phyloP scores from a whole-genome alignment of 805 yeast genomes.

The Wickerhamiella spandovensis region DNA sequence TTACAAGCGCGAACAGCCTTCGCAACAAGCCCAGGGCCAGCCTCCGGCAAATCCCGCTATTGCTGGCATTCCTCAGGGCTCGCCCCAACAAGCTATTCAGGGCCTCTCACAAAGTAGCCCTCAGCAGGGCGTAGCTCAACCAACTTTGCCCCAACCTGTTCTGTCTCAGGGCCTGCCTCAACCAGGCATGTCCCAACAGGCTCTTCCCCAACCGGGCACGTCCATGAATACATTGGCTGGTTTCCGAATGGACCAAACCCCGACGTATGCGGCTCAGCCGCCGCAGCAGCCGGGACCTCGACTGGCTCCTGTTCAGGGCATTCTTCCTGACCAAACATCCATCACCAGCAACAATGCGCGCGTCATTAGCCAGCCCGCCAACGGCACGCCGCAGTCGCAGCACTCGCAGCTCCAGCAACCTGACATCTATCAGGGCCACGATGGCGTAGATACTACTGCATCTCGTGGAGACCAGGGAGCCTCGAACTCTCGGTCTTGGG shows the following conservation, averaged over 20 bases:
- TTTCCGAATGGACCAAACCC: no score
- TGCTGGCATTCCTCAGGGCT: neutral
- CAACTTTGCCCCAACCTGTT: no score
- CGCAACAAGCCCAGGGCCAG: neutral
- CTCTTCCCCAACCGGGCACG: no score
- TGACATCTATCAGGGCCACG: neutral
- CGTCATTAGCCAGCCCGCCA: neutral
- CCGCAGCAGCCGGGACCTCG: no score
- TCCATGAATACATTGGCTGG: no score
- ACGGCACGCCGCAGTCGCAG: neutral
- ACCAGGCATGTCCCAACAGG: no score
- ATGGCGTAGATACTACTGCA: neutral
- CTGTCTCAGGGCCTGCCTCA: no score
- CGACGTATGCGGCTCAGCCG: no score
- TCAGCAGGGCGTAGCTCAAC: no score
- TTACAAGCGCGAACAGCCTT: constrained; percentile 1
- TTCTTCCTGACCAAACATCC: neutral
- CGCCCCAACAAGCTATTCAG: neutral
- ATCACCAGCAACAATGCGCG: neutral
- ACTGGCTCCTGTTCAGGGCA: neutral
- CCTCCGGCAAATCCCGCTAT: neutral
- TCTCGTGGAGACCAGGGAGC: neutral
- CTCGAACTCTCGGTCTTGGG: neutral
- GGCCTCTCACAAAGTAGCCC: neutral
- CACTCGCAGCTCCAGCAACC: neutral